A percentile compares a stretch with the other conserved stretches of the same genome.
phyloP scores from a whole-genome alignment of 2,329 filamentous ascomycete genomes.

The Botrytis tulipae region DNA sequence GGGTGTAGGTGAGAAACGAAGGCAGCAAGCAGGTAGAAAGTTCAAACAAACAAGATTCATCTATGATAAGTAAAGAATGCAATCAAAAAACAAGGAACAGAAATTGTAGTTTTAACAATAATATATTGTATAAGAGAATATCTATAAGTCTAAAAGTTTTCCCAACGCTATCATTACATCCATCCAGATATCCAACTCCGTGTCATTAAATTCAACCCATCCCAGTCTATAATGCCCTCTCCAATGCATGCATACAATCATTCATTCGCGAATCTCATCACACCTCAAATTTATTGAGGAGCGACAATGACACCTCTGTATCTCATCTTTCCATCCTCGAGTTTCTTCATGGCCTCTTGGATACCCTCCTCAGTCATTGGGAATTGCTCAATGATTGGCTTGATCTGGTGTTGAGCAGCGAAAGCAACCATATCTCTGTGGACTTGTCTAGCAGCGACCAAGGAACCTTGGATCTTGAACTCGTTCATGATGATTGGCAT shows the following conservation, averaged over 20 bases:
- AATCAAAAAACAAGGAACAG: neutral
- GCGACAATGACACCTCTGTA: conserved; percentile 46
- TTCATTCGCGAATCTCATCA: neutral
- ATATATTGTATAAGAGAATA: neutral
- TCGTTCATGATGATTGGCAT: conserved; percentile 33
- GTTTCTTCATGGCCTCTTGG: conserved; percentile 55
- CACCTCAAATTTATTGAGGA: conserved; percentile 24
- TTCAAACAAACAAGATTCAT: too few relatives aligned
- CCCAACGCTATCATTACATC: conserved; percentile 1
- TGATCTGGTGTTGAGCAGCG: conserved; percentile 57
- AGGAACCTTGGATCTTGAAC: conserved; percentile 34
- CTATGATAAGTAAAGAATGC: too few relatives aligned
- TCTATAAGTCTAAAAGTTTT: conserved; percentile 5
- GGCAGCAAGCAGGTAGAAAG: too few relatives aligned
- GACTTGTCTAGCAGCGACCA: conserved; percentile 42
- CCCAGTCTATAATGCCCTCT: neutral
- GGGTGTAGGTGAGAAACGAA: too few relatives aligned
- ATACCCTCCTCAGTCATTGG: conserved; percentile 52
- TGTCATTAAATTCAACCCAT: neutral
- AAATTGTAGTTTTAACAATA: neutral
- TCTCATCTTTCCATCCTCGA: conserved; percentile 55
- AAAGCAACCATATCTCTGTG: conserved; percentile 60
- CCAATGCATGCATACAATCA: neutral
- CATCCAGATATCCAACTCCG: neutral
- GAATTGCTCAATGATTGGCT: conserved; percentile 56